Evolutionary conservation across 2,329 filamentous ascomycete species (phyloP), one percentile per base, ranked within the genome.

Genomic region (Scytalidium sp.): DNA sequence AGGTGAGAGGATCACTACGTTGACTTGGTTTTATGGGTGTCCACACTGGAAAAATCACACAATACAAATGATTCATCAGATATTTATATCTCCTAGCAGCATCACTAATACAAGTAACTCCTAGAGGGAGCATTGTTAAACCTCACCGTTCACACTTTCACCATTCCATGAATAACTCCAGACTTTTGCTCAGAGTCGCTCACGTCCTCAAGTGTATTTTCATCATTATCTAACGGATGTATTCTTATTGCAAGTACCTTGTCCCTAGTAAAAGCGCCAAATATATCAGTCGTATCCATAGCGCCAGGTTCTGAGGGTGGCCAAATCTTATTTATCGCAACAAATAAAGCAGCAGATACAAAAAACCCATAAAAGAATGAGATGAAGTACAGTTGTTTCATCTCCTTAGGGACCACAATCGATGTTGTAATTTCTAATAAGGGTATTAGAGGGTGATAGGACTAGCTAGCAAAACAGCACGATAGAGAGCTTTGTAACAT

Each of bases 331-430:
- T 36, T 36, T 36, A 36, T 36, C 5, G 32, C 32, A 15, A 43
- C 4, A 20, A 43, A 43, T 13, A 27, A 54, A 41, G 47, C 15
- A 19, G 54, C 55, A 2, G 54, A 60, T 25, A 58, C 54, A 27
- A 49, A 36, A 11, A 59, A 22, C 46, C 73, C 73, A 11, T 72
- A 63, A 7, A 75, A 63, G 52, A 69, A 74, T 0, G 69, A 67
- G n/a, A 74, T 58, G 47, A 73, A 69, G 57, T 72, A 73, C 2
- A 74, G 50, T 19, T 66, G 58, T 3, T 64, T 67, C 56, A 67
- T 70, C 19, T 62, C 65, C 13, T 60, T 55, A 17, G 65, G 60
- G 21, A 65, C 55, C 39, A 39, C 9, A 47, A 44, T 39, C n/a
- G 51, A 42, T 39, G 57, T n/a, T n/a, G n/a, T n/a, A n/a, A n/a